phyloP scores from a whole-genome alignment of 2,329 filamentous ascomycete species.

The Neocatenulostroma microsporum region DNA sequence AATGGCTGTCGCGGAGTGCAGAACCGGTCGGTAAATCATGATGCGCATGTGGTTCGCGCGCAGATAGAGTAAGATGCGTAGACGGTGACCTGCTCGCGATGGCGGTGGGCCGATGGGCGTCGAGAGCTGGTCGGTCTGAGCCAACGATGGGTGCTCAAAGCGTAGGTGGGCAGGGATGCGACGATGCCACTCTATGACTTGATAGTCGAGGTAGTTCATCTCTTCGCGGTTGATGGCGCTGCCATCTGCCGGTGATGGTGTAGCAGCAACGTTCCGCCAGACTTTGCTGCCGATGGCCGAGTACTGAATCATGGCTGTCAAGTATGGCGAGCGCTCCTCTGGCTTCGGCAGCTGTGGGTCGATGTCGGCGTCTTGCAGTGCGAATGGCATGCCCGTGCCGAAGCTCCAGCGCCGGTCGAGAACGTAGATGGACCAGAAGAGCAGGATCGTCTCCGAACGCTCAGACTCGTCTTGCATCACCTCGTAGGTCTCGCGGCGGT shows the following conservation, averaged over 20 bases:
- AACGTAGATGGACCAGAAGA: slow-evolving; percentile 83
- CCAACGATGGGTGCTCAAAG: slow-evolving; percentile 54
- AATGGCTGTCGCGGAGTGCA: slow-evolving; percentile 79
- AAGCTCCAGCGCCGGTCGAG: slow-evolving; percentile 84
- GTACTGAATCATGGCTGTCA: slow-evolving; percentile 78
- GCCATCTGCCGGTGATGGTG: slow-evolving; percentile 13
- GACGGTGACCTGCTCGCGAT: slow-evolving; percentile 60
- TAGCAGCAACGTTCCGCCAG: slow-evolving; percentile 64
- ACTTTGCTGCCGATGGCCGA: slow-evolving; percentile 77
- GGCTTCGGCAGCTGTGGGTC: slow-evolving; percentile 72
- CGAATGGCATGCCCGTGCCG: slow-evolving; percentile 79
- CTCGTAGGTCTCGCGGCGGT: slow-evolving; percentile 65
- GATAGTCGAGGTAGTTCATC: slow-evolving; percentile 71
- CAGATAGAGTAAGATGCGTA: slow-evolving; percentile 77
- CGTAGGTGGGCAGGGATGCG: slow-evolving; percentile 57
- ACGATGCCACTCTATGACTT: slow-evolving; percentile 81
- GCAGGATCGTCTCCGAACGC: slow-evolving; percentile 57
- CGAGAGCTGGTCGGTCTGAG: slow-evolving; percentile 28
- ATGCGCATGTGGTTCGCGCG: slow-evolving; percentile 86
- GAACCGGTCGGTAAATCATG: slow-evolving; percentile 75
- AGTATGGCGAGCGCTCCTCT: slow-evolving; percentile 60
- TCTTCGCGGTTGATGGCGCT: slow-evolving; percentile 62
- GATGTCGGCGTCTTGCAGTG: slow-evolving; percentile 77
- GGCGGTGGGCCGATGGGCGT: slow-evolving; percentile 33
- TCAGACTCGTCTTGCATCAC: slow-evolving; percentile 58